Conservation (phyloP, 78 protist genomes). For the Pelomyxa schiedti region DNA sequence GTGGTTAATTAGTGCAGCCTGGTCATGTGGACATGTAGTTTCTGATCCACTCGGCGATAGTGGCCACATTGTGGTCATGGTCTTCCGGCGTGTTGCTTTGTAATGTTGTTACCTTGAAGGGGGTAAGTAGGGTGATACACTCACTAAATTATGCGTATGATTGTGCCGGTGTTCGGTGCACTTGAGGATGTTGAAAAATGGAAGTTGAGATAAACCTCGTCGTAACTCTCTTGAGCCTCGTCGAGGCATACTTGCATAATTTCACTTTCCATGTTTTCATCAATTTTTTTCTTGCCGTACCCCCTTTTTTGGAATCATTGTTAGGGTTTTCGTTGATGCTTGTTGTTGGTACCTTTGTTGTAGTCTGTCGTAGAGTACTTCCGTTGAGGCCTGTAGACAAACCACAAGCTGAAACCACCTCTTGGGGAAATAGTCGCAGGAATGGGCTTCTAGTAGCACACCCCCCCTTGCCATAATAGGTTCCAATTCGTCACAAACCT, state of each 20-base stretch:
- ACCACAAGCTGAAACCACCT: conserved; percentile 83
- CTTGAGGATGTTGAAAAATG: too few species aligned
- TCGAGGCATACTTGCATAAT: conserved; percentile 72
- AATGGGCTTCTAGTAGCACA: conserved; percentile 69
- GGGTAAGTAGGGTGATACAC: too few species aligned
- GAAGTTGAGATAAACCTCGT: too few species aligned
- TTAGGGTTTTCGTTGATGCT: background rate
- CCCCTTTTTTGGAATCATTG: conserved; percentile 5
- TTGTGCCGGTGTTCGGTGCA: too few species aligned
- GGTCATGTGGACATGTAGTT: too few species aligned
- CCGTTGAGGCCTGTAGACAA: conserved; percentile 61
- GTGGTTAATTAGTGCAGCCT: too few species aligned
- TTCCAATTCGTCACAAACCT: conserved; percentile 38
- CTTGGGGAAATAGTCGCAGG: conserved; percentile 81
- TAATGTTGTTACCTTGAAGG: conserved; percentile 14
- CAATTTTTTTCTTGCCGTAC: conserved; percentile 51
- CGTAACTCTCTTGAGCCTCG: conserved; percentile 69
- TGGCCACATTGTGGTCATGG: conserved; percentile 15
- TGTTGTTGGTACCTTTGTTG: conserved; percentile 4
- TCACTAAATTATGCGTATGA: too few species aligned
- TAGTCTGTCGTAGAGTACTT: conserved; percentile 49
- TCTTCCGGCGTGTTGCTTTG: conserved; percentile 20
- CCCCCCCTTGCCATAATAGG: conserved; percentile 47
- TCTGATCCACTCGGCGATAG: conserved; percentile 22
- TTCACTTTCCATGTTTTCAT: conserved; percentile 75